Evolutionary conservation across 768 basidiomycete species (phyloP).

Genomic region (Tulasnella sp.): DNA sequence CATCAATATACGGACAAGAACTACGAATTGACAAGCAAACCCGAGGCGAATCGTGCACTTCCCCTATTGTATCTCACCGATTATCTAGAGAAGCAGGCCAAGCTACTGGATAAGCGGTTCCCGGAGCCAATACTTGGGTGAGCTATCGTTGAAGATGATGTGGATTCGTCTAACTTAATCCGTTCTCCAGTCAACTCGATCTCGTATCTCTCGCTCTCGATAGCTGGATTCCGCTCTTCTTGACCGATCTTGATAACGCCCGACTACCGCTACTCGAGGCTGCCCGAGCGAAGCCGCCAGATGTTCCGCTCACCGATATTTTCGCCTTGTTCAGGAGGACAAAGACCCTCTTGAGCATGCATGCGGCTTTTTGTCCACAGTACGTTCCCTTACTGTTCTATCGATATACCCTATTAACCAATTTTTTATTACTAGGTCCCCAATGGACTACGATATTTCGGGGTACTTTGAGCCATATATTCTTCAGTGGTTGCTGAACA

Average conservation of each 20-base stretch:
- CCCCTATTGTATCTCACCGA: constrained; percentile 75
- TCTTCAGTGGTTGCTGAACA: constrained; percentile 75
- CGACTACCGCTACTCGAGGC: constrained; percentile 68
- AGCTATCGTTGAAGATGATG: constrained; percentile 19
- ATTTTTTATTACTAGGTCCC: constrained; percentile 1
- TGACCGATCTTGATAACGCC: constrained; percentile 53
- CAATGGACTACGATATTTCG: constrained; percentile 51
- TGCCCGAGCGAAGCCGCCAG: constrained; percentile 76
- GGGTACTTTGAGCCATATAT: constrained; percentile 82
- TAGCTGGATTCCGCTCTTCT: constrained; percentile 48
- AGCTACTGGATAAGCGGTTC: constrained; percentile 77
- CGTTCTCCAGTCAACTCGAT: constrained; percentile 41
- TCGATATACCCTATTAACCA: constrained; percentile 22
- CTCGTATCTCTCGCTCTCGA: constrained; percentile 64
- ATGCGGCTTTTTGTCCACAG: constrained; percentile 66
- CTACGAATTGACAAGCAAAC: constrained; percentile 42
- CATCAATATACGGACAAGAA: constrained; percentile 52
- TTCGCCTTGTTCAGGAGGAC: constrained; percentile 75
- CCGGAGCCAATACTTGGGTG: constrained; percentile 71
- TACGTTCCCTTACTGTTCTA: constrained; percentile 30
- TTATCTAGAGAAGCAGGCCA: constrained; percentile 78
- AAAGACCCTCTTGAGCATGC: constrained; percentile 66
- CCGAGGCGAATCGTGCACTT: constrained; percentile 68
- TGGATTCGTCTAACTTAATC: not conserved
- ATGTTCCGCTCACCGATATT: constrained; percentile 80